These are phyloP conservation scores for Lavandula angustifolia DNA, from an alignment of 257 asterid species.

Conservation along the genomic window DNA sequence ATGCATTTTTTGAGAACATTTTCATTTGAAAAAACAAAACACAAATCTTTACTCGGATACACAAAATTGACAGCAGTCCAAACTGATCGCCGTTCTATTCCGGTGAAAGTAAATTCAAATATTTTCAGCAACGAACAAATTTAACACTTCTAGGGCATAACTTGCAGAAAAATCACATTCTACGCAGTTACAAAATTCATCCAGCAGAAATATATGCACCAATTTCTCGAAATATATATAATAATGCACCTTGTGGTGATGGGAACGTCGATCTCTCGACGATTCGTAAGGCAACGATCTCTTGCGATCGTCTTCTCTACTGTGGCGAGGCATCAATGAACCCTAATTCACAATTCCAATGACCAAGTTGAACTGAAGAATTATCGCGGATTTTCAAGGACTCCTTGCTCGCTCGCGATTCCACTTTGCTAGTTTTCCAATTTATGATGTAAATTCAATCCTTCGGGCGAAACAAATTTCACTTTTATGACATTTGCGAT, in stretches of 20 bases:
- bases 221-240: conserved; percentile 16
- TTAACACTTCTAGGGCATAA: not conserved
- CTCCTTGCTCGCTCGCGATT: not conserved
- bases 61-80: not conserved
- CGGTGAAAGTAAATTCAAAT: conserved; percentile 4
- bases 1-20: not conserved
- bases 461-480: too few relatives aligned
- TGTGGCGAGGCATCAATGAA: conserved; percentile 51
- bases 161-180: not conserved
- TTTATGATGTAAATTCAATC: not conserved
- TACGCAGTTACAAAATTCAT: conserved; percentile 1
- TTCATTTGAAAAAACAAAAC: not conserved
- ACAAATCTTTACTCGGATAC: not conserved
- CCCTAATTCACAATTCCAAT: conserved; percentile 30
- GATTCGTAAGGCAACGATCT: conserved; percentile 54
- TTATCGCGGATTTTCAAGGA: conserved; percentile 1
- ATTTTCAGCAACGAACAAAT: not conserved
- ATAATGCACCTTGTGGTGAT: conserved; percentile 42
- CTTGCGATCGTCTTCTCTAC: conserved; percentile 52
- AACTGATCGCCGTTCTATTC: not conserved
- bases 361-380: conserved; percentile 11
- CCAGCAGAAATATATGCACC: conserved; percentile 8
- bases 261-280: conserved; percentile 48
- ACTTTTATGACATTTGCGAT: too few relatives aligned
- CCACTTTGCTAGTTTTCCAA: not conserved